phyloP scores from a whole-genome alignment of 1,284 basidiomycete genomes.

The Tilletia caries region DNA sequence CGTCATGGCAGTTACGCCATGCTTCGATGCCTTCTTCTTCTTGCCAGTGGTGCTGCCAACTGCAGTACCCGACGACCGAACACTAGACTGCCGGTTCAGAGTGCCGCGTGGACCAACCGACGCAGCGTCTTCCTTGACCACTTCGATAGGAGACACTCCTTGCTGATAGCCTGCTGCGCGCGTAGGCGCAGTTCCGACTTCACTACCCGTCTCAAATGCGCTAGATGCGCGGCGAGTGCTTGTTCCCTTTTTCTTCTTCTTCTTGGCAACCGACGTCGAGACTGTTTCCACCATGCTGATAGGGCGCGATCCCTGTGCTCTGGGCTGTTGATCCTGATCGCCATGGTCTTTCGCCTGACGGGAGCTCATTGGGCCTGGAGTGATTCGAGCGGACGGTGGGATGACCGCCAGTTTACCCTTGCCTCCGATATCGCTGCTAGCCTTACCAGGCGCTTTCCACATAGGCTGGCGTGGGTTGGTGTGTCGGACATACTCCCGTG shows the following conservation, averaged over 20 bases:
- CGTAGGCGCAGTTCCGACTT: conserved; percentile 43
- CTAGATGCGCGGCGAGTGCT: conserved; percentile 19
- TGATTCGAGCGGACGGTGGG: conserved; percentile 28
- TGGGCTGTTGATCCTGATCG: neutral
- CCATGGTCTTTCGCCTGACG: conserved; percentile 25
- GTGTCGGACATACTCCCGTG: conserved; percentile 39
- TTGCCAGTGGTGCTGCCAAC: conserved; percentile 20
- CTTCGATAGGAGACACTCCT: neutral
- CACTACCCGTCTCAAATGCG: conserved; percentile 28
- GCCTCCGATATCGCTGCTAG: conserved; percentile 32
- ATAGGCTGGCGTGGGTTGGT: conserved; percentile 37
- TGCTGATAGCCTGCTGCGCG: conserved; percentile 23
- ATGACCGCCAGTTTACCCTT: conserved; percentile 25
- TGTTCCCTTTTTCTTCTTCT: conserved; percentile 37
- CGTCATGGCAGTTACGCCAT: conserved; percentile 25
- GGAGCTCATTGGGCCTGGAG: conserved; percentile 40
- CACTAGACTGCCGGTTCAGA: neutral
- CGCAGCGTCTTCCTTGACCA: neutral
- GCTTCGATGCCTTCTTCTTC: conserved; percentile 34
- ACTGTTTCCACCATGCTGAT: conserved; percentile 15
- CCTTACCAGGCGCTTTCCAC: conserved; percentile 19
- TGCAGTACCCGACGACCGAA: neutral
- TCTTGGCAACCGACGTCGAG: conserved; percentile 22
- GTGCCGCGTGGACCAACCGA: neutral
- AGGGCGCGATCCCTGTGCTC: conserved; percentile 13